These are phyloP conservation scores for Leccinum disarticulatum DNA, from an alignment of 768 basidiomycete species.

Conservation along the genomic window DNA sequence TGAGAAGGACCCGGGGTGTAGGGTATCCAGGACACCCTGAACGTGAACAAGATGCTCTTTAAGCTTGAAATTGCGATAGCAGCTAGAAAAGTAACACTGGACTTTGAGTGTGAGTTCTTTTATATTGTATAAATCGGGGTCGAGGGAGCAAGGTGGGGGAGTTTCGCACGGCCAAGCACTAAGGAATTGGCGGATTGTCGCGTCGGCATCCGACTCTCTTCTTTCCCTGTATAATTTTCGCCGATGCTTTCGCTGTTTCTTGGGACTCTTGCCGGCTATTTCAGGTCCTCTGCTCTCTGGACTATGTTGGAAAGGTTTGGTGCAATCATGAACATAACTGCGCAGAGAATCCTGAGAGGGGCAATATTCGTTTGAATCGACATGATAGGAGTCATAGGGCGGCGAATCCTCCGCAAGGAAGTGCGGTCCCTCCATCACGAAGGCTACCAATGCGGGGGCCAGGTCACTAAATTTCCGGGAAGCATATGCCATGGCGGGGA, in stretches of 20 bases:
- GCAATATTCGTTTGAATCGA: conserved; percentile 7
- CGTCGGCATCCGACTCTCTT: conserved; percentile 1
- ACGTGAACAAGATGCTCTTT: conserved; percentile 11
- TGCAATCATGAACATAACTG: neutral
- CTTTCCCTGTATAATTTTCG: conserved; percentile 5
- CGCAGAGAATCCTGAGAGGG: conserved; percentile 3
- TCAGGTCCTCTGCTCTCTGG: conserved; percentile 7
- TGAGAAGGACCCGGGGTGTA: neutral
- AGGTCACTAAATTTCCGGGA: conserved; percentile 14
- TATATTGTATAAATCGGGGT: conserved; percentile 4
- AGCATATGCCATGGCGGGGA: conserved; percentile 34
- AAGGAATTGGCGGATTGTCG: conserved; percentile 1
- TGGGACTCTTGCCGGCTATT: neutral
- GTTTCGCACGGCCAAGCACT: neutral
- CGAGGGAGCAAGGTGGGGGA: neutral
- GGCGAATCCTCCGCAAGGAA: conserved; percentile 17
- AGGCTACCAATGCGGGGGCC: conserved; percentile 33
- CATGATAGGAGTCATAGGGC: conserved; percentile 7
- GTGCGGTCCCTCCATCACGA: conserved; percentile 16
- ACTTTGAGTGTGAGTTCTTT: neutral
- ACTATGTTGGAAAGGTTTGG: conserved; percentile 9
- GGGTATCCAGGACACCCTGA: neutral
- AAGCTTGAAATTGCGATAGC: conserved; percentile 18
- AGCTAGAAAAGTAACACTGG: conserved; percentile 7
- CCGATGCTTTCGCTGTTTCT: conserved; percentile 3